Percentiles rank a stretch among this genome's conserved stretches.
Conservation (phyloP, 1,284 basidiomycete genomes). For the Gomphus bonarii region DNA sequence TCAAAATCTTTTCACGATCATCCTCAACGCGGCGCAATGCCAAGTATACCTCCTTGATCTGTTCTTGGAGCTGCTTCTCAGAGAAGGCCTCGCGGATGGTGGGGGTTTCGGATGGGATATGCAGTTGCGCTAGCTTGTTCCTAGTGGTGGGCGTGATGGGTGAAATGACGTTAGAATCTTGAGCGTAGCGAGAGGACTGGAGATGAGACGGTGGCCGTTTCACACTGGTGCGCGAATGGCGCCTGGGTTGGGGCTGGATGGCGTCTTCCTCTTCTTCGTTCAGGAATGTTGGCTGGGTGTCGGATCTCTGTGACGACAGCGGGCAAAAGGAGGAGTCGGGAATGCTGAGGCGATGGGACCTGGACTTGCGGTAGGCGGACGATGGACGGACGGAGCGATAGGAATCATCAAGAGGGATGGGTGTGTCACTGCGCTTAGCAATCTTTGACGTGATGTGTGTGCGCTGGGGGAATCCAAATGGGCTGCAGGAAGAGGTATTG, state of each 20-base stretch:
- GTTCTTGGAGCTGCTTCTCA: background rate
- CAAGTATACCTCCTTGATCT: background rate
- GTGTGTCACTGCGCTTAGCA: background rate
- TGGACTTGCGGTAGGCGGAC: background rate
- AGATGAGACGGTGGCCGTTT: background rate
- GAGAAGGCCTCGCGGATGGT: background rate
- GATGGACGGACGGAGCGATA: background rate
- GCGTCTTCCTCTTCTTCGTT: background rate
- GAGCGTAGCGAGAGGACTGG: background rate
- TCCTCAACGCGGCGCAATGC: background rate
- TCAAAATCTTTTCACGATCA: background rate
- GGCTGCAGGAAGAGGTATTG: background rate
- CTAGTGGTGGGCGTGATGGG: background rate
- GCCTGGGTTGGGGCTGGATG: background rate
- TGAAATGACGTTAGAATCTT: background rate
- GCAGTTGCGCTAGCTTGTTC: background rate
- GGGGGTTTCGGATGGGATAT: background rate
- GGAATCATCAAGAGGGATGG: background rate
- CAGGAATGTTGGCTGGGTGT: background rate
- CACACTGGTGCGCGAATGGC: background rate
- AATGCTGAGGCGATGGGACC: background rate
- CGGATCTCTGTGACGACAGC: background rate
- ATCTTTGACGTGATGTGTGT: background rate
- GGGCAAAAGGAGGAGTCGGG: background rate
- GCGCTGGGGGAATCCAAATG: conserved; percentile 1